Base-by-base conservation (phyloP, 768 basidiomycete genomes). In the Dacryopinax primogenitus region DNA sequence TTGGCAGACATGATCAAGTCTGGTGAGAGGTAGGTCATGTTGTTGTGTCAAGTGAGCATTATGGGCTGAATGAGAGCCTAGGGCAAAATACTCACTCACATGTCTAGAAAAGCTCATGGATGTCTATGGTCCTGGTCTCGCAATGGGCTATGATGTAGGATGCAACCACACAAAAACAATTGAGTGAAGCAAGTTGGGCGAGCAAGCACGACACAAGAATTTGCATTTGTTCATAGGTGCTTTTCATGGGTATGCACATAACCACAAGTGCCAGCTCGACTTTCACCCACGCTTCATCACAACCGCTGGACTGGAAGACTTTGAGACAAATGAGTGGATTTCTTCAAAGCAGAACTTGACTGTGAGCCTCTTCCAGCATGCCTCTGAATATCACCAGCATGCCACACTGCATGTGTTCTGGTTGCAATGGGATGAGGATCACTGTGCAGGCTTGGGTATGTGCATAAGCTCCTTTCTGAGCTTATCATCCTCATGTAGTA, bases 331-430 rank as follows among this genome's bases (percentile, higher is more conserved):
- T 39, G 62, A 63, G 33, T 39, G 34, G 34, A 33, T 63, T 21
- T 63, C 39, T 36, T 63, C 62, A 2, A 39, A 37, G 26, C 35
- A 35, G 21, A 63, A 63, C 35, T 36, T 63, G 16, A 63, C 39
- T 13, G 62, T 36, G 1, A 15, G 23, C 41, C 18, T 44, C 18
- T 6, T 35, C 74, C 11, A 67, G 70, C 2, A 66, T 68, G 33
- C 63, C 71, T 15, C 67, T 7, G n/a, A 67, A 74, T 21, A 34
- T 70, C 28, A 69, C 70, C 36, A 66, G 63, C 30, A 34, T 13
- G n/a, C 15, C n/a, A 13, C 0, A 62, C 62, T 30, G 61, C 66
- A 15, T 62, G 6, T 44, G 3, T 44, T 44, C 7, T 44, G 41
- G 41, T 15, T 3, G 7, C 41, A 18, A 44, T 44, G 18, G 41